These are phyloP conservation scores for Cymodocea nodosa DNA, from an alignment of 116 monocot genomes.

Conservation along the genomic window DNA sequence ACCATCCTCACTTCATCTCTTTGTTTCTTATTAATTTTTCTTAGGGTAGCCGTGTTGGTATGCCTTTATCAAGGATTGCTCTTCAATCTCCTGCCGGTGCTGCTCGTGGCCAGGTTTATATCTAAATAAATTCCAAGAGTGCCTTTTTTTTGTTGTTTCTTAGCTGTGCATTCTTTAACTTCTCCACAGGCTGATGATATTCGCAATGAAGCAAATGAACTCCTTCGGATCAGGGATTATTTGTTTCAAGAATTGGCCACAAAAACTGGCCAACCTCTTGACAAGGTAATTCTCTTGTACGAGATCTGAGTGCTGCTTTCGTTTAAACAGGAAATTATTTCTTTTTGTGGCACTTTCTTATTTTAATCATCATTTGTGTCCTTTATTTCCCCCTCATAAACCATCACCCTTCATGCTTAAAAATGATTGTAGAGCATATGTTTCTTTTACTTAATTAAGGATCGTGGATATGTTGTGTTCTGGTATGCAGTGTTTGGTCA, in stretches of 20 bases:
- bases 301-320: not conserved
- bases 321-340: no score
- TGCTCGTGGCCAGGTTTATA: conserved; percentile 84
- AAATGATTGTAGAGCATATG: not conserved
- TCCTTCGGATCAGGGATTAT: conserved; percentile 68
- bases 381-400: no score
- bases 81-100: conserved; percentile 90
- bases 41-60: conserved; percentile 72
- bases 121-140: not conserved
- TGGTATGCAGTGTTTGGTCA: not conserved
- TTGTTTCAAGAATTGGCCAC: conserved; percentile 63
- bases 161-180: not conserved
- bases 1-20: not conserved
- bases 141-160: not conserved
- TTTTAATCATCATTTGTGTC: no score
- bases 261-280: conserved; percentile 83
- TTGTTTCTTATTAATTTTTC: not conserved
- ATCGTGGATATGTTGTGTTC: not conserved
- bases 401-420: no score
- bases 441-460: not conserved
- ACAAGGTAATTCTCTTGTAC: conserved; percentile 42
- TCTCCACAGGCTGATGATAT: conserved; percentile 73
- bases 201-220: conserved; percentile 87
- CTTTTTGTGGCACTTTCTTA: no score
- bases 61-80: conserved; percentile 76